Conservation (phyloP, 331 rosid species). For the Acacia pycnantha region DNA sequence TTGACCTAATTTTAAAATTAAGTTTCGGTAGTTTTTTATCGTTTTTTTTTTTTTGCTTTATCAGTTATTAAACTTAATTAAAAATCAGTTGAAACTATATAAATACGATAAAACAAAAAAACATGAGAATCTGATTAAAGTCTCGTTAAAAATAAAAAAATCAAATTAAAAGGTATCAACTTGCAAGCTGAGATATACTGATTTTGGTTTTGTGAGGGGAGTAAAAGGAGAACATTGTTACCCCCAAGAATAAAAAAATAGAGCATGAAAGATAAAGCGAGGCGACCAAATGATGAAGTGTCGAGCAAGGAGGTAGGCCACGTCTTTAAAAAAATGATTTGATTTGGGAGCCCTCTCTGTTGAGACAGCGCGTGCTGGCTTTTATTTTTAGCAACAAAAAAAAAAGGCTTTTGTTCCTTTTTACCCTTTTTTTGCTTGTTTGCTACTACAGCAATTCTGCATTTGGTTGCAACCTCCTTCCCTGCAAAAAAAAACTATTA, state of each 20-base stretch:
- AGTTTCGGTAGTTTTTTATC: too few species aligned
- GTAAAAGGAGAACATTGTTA: neutral
- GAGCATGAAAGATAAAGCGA: neutral
- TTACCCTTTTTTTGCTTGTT: neutral
- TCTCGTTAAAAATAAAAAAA: neutral
- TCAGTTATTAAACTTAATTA: too few species aligned
- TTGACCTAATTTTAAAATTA: too few species aligned
- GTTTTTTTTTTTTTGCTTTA: too few species aligned
- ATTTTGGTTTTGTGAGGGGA: neutral
- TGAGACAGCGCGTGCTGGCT: neutral
- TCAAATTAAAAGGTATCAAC: too few species aligned
- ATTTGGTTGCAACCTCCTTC: neutral
- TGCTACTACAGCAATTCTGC: neutral
- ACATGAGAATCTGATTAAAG: too few species aligned
- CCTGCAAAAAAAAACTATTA: neutral
- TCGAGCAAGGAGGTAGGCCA: neutral
- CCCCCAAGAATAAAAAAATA: neutral
- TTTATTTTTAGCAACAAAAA: neutral
- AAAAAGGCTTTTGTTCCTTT: neutral
- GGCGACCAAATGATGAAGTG: constrained; percentile 6
- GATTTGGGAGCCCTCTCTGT: neutral
- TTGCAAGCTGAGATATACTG: neutral
- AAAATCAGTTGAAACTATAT: too few species aligned
- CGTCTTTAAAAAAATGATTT: neutral
- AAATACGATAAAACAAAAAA: too few species aligned